phyloP scores from a whole-genome alignment of 306 rosid species.

The Arachis stenosperma region DNA sequence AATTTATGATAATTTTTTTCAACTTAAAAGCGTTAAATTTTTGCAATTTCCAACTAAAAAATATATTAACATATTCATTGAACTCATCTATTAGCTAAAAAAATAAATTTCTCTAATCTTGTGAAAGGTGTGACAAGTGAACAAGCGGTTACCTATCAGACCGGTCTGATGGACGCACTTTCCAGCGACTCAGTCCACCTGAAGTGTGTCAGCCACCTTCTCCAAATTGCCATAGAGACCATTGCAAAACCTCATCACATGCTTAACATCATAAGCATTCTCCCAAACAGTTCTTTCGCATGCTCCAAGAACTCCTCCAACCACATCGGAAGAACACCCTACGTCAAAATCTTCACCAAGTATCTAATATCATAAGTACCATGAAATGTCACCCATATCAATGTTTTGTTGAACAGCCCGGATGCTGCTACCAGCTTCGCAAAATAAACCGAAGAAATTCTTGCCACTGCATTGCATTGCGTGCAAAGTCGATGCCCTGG shows the following conservation, averaged over 20 bases:
- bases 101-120: slow-evolving; percentile 67
- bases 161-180: slow-evolving; percentile 76
- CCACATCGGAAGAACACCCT: slow-evolving; percentile 43
- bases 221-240: slow-evolving; percentile 73
- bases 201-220: slow-evolving; percentile 62
- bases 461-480: slow-evolving; percentile 47
- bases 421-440: slow-evolving; percentile 62
- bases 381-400: slow-evolving; percentile 76
- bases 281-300: slow-evolving; percentile 56
- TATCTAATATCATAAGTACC: slow-evolving; percentile 77
- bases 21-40: no score
- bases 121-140: slow-evolving; percentile 79
- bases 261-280: slow-evolving; percentile 66
- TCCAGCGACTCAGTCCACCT: slow-evolving; percentile 71
- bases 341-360: slow-evolving; percentile 66
- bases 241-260: slow-evolving; percentile 69
- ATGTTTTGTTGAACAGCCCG: slow-evolving; percentile 56
- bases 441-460: slow-evolving; percentile 52
- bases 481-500: slow-evolving; percentile 65
- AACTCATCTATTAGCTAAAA: slow-evolving; percentile 51
- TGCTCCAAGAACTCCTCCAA: slow-evolving; percentile 51
- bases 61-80: slow-evolving; percentile 51
- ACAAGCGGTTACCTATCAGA: slow-evolving; percentile 60
- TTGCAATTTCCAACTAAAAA: no score
- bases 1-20: no score